Evolutionary conservation across 2,329 filamentous ascomycete species (phyloP), one percentile per base, ranked within the genome.

Genomic region (Pezicula radicicola): DNA sequence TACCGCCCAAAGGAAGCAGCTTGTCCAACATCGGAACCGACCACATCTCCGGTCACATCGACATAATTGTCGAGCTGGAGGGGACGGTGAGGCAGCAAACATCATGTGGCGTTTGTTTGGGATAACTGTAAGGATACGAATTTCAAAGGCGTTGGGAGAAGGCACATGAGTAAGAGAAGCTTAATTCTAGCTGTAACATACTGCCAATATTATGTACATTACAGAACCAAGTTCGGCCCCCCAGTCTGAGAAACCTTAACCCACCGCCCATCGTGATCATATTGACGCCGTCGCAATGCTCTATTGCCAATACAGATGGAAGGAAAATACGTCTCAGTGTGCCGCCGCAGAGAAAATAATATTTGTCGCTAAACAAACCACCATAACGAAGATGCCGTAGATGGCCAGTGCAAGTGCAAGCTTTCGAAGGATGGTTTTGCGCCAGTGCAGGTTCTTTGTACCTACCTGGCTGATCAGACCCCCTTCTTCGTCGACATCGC

Each of bases 321-420:
- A 13, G 25, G 12, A 50, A 45, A 7, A 15, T n/a, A 45, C 25
- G 43, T 36, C 13, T 65, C 70, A 89, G 72, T 88, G 83, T 51
- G 79, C 77, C 50, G 78, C 42, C 45, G 78, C 60, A 47, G 83
- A 77, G 62, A 94, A 91, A 62, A 96, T 88, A 13, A 88, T 84
- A 68, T 97, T 97, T 66, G 91, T 91, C 41, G 83, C 74, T 61
- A 99, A 72, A 67, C 92, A 97, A 45, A 93, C 85, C 27, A 89
- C 73, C 94, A 99, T 97, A 49, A 99, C 91, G 46, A 88, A 72
- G 8, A 90, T 60, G 18, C 94, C 94, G 66, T 99, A 99, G 8
- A 91, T 76, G 7, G 89, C 87, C 54, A 99, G 74, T 1, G 75
- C 86, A 44, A 97, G 74, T 49, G 91, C 86, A 56, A 90, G 70